These are phyloP conservation scores for Ustilago loliicola DNA, from an alignment of 1,284 basidiomycete genomes.

Conservation along the genomic window DNA sequence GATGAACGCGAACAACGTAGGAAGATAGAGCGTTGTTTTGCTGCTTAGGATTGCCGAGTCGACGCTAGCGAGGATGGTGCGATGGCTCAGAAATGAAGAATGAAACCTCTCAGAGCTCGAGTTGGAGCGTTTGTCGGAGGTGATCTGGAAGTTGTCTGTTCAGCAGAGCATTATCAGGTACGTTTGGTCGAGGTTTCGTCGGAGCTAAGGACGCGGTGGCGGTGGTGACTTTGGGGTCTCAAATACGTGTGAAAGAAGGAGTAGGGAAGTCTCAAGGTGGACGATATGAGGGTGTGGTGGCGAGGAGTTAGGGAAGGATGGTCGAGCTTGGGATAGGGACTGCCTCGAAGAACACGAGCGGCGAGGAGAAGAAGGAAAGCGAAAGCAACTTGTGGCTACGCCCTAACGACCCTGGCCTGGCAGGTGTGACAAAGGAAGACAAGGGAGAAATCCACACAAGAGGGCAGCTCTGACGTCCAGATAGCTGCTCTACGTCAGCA, in stretches of 20 bases:
- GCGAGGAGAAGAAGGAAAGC: slow-evolving; percentile 7
- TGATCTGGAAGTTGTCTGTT: neutral
- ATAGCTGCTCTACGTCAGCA: neutral
- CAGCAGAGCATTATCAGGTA: neutral
- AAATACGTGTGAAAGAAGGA: neutral
- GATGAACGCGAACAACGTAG: neutral
- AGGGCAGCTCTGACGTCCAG: neutral
- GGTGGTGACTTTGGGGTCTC: neutral
- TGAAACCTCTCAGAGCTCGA: neutral
- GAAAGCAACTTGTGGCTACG: neutral
- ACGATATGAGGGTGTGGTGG: neutral
- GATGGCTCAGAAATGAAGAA: neutral
- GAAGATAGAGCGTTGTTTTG: neutral
- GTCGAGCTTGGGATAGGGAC: neutral
- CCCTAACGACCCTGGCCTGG: neutral
- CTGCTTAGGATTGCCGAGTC: neutral
- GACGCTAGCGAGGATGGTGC: neutral
- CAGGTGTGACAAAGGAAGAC: neutral
- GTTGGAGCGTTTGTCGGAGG: neutral
- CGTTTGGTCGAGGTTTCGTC: neutral
- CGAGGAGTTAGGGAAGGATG: neutral
- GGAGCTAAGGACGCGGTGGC: neutral
- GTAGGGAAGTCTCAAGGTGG: neutral
- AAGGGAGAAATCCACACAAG: neutral
- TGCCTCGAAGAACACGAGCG: neutral